Conservation (phyloP, 78 protist genomes). For the Dictyostelium brefeldianum region DNA sequence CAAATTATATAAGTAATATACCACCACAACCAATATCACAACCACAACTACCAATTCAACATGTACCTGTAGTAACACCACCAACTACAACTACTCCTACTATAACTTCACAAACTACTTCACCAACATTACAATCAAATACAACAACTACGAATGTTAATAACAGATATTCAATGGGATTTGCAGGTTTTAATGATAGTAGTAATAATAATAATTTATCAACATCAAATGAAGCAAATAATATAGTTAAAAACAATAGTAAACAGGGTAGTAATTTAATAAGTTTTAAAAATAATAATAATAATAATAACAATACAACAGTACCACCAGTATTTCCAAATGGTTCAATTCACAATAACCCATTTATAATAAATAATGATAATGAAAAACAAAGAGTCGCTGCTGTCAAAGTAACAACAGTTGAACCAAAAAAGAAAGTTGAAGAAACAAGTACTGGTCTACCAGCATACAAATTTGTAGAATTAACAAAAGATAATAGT, state of each 20-base stretch:
- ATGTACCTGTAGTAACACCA: neutral
- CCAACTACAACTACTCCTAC: neutral
- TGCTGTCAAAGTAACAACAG: too few species aligned
- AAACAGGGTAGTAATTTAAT: neutral
- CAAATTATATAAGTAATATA: neutral
- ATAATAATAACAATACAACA: neutral
- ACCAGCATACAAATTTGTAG: neutral
- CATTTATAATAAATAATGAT: too few species aligned
- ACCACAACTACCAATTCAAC: neutral
- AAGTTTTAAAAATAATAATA: neutral
- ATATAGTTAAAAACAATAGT: neutral
- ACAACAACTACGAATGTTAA: neutral
- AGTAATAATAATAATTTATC: neutral
- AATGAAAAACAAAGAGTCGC: too few species aligned
- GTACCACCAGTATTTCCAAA: neutral
- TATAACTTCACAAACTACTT: too few species aligned
- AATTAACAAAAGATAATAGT: neutral
- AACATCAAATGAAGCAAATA: neutral
- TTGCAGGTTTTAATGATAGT: slow-evolving; percentile 7
- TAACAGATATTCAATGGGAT: slow-evolving; percentile 17
- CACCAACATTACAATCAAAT: neutral
- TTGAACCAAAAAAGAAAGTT: too few species aligned
- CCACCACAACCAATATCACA: neutral
- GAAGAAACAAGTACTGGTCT: too few species aligned
- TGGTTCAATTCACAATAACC: neutral